Evolutionary conservation across 805 yeast species (phyloP), one percentile per base, ranked within the genome.

Genomic region (Candida peoriensis): DNA sequence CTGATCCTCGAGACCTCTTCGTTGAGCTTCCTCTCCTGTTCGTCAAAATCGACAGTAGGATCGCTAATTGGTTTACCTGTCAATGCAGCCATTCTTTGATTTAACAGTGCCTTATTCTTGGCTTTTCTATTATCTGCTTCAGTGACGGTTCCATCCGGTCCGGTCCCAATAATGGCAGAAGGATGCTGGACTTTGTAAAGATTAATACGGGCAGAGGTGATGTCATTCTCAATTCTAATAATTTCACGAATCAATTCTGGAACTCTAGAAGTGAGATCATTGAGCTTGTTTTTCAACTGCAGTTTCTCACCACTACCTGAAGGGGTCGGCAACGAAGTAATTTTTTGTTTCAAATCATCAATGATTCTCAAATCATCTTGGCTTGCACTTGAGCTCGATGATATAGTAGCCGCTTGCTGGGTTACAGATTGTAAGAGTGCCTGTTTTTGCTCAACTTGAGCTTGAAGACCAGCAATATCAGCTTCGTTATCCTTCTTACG

Each of bases 11-110:
- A 65, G 16, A 71, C 59, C 32, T 76, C 81, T 39, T 67, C 70
- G 33, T 68, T 70, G 42, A 81, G 67, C 32, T 42, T 39, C 29
- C 45, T 47, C 38, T 60, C 63, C 33, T 64, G 62, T 20, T 52
- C 46, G 25, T 58, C 70, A 24, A 59, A 48, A 8, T 58, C 64
- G 14, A 46, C 57, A 17, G 66, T 69, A 28, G 64, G 57, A 21
- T 63, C 63, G 7, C 69, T 60, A 3, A 68, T 63, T 7, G 74
- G 65, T 50, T 78, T 81, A 6, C 96, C 96, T 0, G 97, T 89
- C 50, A 90, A 71, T 4, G 90, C 86, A 20, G 96, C 95, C 95
- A 90, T 88, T 47, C 95, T 74, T 33, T 89, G 84, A 43, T 79
- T 78, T 47, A 93, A 66, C 37, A 78, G 62, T 26, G 90, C 94